Evolutionary conservation across 306 rosid species (phyloP), one percentile per base, ranked within the genome.

Genomic region (Styphnolobium japonicum): DNA sequence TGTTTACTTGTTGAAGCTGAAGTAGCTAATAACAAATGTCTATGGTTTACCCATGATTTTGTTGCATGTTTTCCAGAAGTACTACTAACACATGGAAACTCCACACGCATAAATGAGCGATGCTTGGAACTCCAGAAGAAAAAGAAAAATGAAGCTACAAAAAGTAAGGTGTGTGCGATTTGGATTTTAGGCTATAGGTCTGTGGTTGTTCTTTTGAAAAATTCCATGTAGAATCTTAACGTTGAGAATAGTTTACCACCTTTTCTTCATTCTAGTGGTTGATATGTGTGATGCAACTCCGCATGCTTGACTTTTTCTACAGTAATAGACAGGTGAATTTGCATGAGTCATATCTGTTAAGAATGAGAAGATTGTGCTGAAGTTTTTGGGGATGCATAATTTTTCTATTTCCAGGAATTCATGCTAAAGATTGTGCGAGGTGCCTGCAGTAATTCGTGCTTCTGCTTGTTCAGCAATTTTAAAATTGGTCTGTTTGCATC

Each of bases 61-160:
- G 45, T 63, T 65, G 16, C 48, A 33, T 81, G 67, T 58, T 48
- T 83, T 85, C 19, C 88, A 94, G 98, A 91, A 40, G 97, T 92
- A 23, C 82, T 92, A 23, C 82, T 77, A 43, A 56, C 77, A 72
- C 97, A 92, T 82, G 91, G 97, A 75, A 89, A 74, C 75, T 55
- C 97, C 40, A 23, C 85, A 76, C 90, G 84, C 57, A 86, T 92
- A 36, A 94, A 92, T 71, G 98, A 94, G 79, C 86, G 88, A 36
- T 94, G 98, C 84, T 85, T 92, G 90, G 97, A 92, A 73, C 95
- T 94, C 67, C 97, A 92, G 74, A 89, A 80, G 87, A 88, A 89
- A 85, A 94, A 89, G 88, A 88, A 85, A 61, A 90, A 82, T 12
- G 89, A 79, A 52, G 84, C 86, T 42, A 82, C 90, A 43, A 91